Percentiles rank a stretch among this genome's conserved stretches.
phyloP scores from a whole-genome alignment of 768 basidiomycete species.

The Panaeolus cyanescens region DNA sequence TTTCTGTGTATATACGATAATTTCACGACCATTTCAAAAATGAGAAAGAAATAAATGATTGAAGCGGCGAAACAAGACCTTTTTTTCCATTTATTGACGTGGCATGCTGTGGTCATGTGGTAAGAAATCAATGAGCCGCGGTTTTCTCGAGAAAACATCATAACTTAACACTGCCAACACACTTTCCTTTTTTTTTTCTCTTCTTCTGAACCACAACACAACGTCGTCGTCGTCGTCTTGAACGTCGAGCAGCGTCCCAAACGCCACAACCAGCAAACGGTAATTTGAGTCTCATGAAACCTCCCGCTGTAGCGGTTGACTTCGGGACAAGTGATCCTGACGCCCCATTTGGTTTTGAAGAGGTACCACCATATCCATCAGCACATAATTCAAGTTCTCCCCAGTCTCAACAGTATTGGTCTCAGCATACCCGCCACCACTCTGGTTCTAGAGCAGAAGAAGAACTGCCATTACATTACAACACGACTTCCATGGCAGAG shows the following conservation, averaged over 20 bases:
- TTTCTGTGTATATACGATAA: constrained; percentile 16
- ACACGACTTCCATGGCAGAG: constrained; percentile 46
- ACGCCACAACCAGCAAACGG: constrained; percentile 8
- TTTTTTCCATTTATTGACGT: constrained; percentile 27
- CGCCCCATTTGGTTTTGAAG: constrained; percentile 71
- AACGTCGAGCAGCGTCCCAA: constrained; percentile 16
- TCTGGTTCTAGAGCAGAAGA: constrained; percentile 35
- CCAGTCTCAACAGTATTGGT: constrained; percentile 13
- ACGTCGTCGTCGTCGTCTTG: constrained; percentile 7
- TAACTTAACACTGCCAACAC: constrained; percentile 4
- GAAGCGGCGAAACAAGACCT: constrained; percentile 1
- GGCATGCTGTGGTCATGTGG: constrained; percentile 31
- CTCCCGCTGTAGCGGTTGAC: constrained; percentile 68
- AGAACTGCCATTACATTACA: constrained; percentile 50
- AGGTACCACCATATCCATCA: constrained; percentile 57
- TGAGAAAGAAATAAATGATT: constrained; percentile 6
- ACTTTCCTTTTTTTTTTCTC: constrained; percentile 3
- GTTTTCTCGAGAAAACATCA: constrained; percentile 4
- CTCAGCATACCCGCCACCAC: constrained; percentile 10
- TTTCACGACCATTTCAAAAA: constrained; percentile 8
- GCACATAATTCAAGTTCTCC: constrained; percentile 33
- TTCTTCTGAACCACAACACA: not conserved
- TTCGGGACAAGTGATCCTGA: constrained; percentile 60
- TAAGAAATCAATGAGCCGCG: constrained; percentile 4
- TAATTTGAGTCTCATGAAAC: constrained; percentile 47